Base-by-base conservation (phyloP, 2,329 filamentous ascomycete genomes). In the Aureobasidium pullulans region DNA sequence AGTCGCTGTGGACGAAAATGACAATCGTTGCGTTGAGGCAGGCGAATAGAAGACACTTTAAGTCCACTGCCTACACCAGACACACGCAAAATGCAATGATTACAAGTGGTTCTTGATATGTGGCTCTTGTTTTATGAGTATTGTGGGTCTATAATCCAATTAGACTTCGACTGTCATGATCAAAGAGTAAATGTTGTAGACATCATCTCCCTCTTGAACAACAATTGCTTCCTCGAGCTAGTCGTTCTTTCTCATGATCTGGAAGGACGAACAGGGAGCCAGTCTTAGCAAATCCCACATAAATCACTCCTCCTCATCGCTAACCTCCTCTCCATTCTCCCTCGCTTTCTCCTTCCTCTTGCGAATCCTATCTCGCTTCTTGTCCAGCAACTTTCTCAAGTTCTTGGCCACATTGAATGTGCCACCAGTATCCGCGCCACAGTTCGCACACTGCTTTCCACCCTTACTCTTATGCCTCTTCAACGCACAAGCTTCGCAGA, bases 371-470 rank as follows among this genome's bases (percentile, higher is more conserved):
- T 84, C 81, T 64, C 77, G 79, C 72, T 90, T 90, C 76, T 81
- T 85, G 23, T 92, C 88, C 61, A 97, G 72, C 64, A 97, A 71
- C 71, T 88, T 89, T 70, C 87, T 88, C 66, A 97, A 70, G 65
- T 87, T 88, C 77, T 90, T 95, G 1, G 92, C 91, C 3, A 84
- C 82, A 70, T 95, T 96, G 69, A 97, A 97, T 0, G 95, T 89
- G 0, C 94, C 94, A 32, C 87, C 86, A 0, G 92, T 97, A 5
- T 90, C 89, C 0, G 86, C 80, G 1, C 90, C 89, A 71, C 94
- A 97, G 4, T 88, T 88, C 2, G 89, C 90, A 72, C 94, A 97
- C 2, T 84, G 84, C 4, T 92, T 92, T 57, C 70, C 71, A 66
- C 92, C 90, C 70, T 90, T 94, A 63, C 88, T 81, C 65, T 89